Evolutionary conservation across 73 alveolate species (phyloP).

Genomic region (Paramecium sexaurelia): DNA sequence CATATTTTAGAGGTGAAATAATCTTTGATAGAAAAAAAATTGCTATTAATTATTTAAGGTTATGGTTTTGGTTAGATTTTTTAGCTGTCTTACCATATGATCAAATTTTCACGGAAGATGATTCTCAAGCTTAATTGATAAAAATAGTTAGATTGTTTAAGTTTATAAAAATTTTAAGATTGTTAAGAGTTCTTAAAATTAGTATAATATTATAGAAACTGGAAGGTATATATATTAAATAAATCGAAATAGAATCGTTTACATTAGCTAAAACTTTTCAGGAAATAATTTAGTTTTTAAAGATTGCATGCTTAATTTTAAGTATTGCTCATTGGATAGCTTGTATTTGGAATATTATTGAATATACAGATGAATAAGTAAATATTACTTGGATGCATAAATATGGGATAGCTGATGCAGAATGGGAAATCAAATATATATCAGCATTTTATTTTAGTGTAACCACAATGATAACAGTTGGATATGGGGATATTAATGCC

Average conservation of each 20-base stretch:
- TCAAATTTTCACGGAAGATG: not conserved
- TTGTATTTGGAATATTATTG: constrained; percentile 49
- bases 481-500: constrained; percentile 84
- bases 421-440: constrained; percentile 68
- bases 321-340: constrained; percentile 58
- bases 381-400: not conserved
- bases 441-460: constrained; percentile 83
- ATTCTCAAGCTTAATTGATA: constrained; percentile 36
- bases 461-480: constrained; percentile 88
- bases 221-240: not conserved
- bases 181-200: constrained; percentile 74
- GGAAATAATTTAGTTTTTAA: not conserved
- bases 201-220: constrained; percentile 62
- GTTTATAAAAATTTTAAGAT: constrained; percentile 74
- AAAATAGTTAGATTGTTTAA: constrained; percentile 76
- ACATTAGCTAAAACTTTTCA: not conserved
- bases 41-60: constrained; percentile 67
- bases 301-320: not conserved
- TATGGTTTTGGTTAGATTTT: constrained; percentile 81
- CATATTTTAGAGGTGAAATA: constrained; percentile 74
- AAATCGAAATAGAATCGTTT: not conserved
- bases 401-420: constrained; percentile 26
- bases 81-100: constrained; percentile 79
- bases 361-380: not conserved
- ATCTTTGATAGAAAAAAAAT: constrained; percentile 65